Evolutionary conservation across 176 grass and related monocot genomes (phyloP), one percentile per base, ranked within the genome.

Genomic region (Triticum turgidum): DNA sequence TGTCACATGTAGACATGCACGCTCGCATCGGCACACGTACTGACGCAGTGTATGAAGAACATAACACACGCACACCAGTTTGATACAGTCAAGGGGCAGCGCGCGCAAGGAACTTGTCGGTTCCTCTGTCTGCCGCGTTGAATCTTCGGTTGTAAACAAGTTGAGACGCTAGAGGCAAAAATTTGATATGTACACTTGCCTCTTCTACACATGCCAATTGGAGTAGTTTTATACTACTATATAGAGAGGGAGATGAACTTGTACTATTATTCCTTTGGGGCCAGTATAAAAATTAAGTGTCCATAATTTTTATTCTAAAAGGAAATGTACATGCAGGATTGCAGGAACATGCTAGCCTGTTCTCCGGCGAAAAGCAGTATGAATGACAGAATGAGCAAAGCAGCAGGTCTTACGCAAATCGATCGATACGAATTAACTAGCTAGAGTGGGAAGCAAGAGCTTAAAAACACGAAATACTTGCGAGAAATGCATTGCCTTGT

Each of bases 61-160:
- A 12, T 33, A 5, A 32, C 45, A 4, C 45, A 9, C 76, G 13
- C 37, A 29, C 35, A 21, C 6, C 79, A 65, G 66, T 73, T 58
- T 79, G 80, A 83, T 67, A 47, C 13, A 37, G 39, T 58, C 80
- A 87, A 25, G 24, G 77, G 72, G 42, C 42, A 45, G 42, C 42
- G 44, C 44, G 11, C 11, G 10, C 10, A 2, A 1, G 73, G 65
- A 54, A 7, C 9, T 69, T 83, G 68, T 78, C 39, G 25, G 29
- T 27, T 86, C 18, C 62, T 70, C 17, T 83, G 62, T 64, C 18
- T 34, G 9, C 8, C 22, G 33, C 66, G 74, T 84, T 63, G 42
- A 63, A 84, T 65, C 11, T 41, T 82, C 45, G 42, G 29, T 4
- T 13, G 34, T 85, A 45, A 76, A 76, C 61, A 75, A 59, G 41